phyloP scores from a whole-genome alignment of 345 rosid species.

The Populus tremula region DNA sequence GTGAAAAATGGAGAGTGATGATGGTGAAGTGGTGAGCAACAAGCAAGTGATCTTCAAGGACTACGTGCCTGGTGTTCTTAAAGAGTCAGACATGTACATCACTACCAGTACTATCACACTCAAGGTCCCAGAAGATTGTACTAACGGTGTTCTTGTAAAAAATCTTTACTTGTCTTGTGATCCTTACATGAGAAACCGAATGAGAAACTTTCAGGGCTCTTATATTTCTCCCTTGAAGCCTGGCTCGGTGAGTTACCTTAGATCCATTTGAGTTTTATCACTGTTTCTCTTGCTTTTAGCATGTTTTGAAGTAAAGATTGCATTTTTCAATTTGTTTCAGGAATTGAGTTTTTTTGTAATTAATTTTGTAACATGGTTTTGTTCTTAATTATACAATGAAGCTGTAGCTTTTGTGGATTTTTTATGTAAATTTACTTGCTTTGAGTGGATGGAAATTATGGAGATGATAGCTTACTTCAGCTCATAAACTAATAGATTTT shows the following conservation, averaged over 20 bases:
- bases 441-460: too few species aligned
- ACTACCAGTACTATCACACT: neutral
- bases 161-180: constrained; percentile 29
- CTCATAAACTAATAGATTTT: neutral
- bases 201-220: neutral
- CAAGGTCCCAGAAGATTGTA: constrained; percentile 19
- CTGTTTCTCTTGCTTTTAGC: neutral
- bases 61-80: constrained; percentile 15
- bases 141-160: constrained; percentile 11
- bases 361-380: too few species aligned
- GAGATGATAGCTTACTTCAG: too few species aligned
- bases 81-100: constrained; percentile 30
- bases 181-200: constrained; percentile 18
- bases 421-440: too few species aligned
- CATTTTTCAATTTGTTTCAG: neutral
- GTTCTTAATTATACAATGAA: too few species aligned
- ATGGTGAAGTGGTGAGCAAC: constrained; percentile 2
- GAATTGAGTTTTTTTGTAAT: neutral
- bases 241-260: constrained; percentile 15
- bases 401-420: too few species aligned
- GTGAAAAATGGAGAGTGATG: constrained; percentile 5
- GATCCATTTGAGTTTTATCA: neutral
- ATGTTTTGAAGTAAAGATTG: neutral
- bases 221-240: neutral
- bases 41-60: constrained; percentile 16